Evolutionary conservation across 2,329 filamentous ascomycete species (phyloP), one percentile per base, ranked within the genome.

Genomic region (Aspergillus quadricinctus): DNA sequence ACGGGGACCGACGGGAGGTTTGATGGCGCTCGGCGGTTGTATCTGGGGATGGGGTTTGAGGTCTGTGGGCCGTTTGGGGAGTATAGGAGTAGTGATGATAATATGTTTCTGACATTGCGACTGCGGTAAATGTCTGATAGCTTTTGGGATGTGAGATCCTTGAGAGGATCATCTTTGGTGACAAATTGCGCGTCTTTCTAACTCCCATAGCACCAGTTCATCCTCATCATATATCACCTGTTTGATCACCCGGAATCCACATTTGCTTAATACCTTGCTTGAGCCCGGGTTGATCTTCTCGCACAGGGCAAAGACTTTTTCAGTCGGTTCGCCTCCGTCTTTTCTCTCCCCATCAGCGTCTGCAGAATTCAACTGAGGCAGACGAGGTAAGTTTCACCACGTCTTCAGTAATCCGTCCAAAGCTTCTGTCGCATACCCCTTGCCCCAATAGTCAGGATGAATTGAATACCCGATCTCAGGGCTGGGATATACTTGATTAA

Each of bases 351-450:
- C n/a, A n/a, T n/a, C n/a, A n/a, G n/a, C n/a, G n/a, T n/a, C 50
- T 3, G 19, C 23, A 1, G 40, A 14, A 27, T 48, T 23, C 19
- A 21, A 10, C 2, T 19, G 48, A 5, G 50, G 43, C 4, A 17
- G 49, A 14, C 62, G 46, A 3, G 59, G 59, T 10, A 69, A 43
- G 4, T 53, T 49, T 65, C 67, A 69, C 67, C 67, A 69, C 52
- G 61, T 53, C 41, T 61, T 61, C 25, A 67, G 40, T 50, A 68
- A 28, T 51, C 64, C 45, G 3, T 52, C 48, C 43, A 69, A 49
- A 10, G 66, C 62, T 27, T 69, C 67, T 2, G 66, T 69, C 8
- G 66, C 66, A 23, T 60, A 65, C n/a, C 66, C 67, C 21, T 64
- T 67, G 0, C 63, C 61, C 67, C 67, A 69, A 10, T 43, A 46